Evolutionary conservation across 1,139 yeast genomes (phyloP).

Genomic region (Pichia cactophila): DNA sequence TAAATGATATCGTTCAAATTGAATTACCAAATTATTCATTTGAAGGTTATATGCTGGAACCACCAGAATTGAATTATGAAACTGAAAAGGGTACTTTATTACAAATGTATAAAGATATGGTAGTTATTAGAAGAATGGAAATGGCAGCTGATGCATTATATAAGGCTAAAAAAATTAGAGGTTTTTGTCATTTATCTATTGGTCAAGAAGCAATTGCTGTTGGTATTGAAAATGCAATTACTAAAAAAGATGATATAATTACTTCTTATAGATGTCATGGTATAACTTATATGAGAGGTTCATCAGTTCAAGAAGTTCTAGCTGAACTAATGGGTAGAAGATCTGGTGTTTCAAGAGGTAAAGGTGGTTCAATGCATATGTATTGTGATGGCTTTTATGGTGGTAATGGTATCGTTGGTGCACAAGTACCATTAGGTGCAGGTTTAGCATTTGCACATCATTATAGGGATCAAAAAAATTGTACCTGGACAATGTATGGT

Average conservation of each 20-base stretch:
- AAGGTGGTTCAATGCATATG: constrained; percentile 99
- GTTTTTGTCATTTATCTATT: constrained; percentile 97
- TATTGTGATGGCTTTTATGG: constrained; percentile 93
- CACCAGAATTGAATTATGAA: constrained; percentile 64
- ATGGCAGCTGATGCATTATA: constrained; percentile 98
- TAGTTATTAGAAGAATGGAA: constrained; percentile 91
- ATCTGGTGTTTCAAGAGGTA: constrained; percentile 91
- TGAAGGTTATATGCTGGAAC: constrained; percentile 78
- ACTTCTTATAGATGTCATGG: constrained; percentile 99
- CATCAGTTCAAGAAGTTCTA: constrained; percentile 79
- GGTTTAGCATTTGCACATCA: constrained; percentile 97
- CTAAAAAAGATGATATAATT: constrained; percentile 76
- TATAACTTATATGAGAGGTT: constrained; percentile 93
- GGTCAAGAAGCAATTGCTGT: constrained; percentile 99
- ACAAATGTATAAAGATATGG: constrained; percentile 96
- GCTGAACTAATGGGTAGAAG: constrained; percentile 98
- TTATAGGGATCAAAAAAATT: constrained; percentile 74
- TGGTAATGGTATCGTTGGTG: constrained; percentile 99
- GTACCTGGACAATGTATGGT: constrained; percentile 88
- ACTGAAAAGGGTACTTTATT: constrained; percentile 74
- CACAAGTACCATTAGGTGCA: constrained; percentile 97
- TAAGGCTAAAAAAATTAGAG: constrained; percentile 97
- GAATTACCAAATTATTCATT: constrained; percentile 72
- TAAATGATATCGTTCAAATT: constrained; percentile 33
- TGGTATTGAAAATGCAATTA: constrained; percentile 93